Conservation (phyloP, 2,329 filamentous ascomycete species). For the Juglanconis oblonga region DNA sequence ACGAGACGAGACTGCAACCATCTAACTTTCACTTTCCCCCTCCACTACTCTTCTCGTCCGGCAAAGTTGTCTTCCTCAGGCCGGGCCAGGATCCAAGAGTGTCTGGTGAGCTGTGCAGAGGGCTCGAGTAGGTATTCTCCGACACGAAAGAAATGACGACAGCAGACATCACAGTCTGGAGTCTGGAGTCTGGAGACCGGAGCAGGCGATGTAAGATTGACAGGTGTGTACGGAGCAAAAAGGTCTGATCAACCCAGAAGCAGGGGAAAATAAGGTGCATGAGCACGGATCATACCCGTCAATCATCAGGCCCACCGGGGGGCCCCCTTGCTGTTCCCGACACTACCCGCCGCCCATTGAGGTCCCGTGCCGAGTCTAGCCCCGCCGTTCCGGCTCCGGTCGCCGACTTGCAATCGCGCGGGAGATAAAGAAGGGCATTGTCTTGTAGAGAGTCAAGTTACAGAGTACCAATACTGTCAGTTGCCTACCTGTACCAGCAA, state of each 20-base stretch:
- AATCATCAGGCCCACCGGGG: not conserved
- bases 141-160: not conserved
- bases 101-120: not conserved
- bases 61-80: not conserved
- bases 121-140: not conserved
- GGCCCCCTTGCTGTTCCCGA: not conserved
- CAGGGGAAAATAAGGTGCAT: not conserved
- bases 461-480: no score
- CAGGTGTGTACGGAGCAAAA: not conserved
- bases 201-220: not conserved
- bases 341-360: not conserved
- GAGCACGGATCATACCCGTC: not conserved
- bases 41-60: conserved; percentile 3
- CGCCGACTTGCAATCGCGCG: not conserved
- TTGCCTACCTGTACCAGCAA: not conserved
- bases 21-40: conserved; percentile 7
- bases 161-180: not conserved
- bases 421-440: not conserved
- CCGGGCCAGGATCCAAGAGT: not conserved
- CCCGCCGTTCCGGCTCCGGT: not conserved
- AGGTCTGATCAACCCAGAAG: not conserved
- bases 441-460: no score
- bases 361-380: not conserved
- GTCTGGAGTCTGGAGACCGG: not conserved
- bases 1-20: conserved; percentile 1